Evolutionary conservation across 169 alveolate genomes (phyloP), one percentile per base, ranked within the genome.

Genomic region (Eimeria nieschulzi): DNA sequence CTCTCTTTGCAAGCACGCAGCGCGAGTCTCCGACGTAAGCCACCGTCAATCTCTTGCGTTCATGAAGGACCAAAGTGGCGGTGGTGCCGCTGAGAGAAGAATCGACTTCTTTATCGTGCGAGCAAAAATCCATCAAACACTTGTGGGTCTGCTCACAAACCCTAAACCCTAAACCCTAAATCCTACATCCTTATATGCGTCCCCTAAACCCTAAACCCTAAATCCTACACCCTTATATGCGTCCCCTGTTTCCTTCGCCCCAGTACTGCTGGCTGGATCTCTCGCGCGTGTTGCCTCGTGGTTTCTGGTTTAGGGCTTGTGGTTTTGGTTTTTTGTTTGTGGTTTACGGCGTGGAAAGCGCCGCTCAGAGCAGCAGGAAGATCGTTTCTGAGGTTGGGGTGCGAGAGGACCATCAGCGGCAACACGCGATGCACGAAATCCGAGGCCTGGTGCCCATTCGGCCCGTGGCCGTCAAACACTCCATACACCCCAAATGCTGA

Each of bases 381-480:
- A 68, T 76, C 83, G n/a, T 19, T 6, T 21, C 59, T 23, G 39
- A 79, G 70, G 55, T 9, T 3, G 12, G 33, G 54, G 55, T 78
- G 83, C 55, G 79, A 13, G 63, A 78, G 66, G 19, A 87, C 84
- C 59, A 83, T 54, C 33, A 7, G 33, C 83, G 97, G 97, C 92
- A 96, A 86, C 82, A 90, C 87, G 63, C 94, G 94, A 55, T 96
- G 98, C 19, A 96, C 97, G 90, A 93, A 97, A 78, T 90, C 91
- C 56, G 97, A 93, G 53, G 97, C 97, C 84, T 96, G 97, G 92
- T 97, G 98, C 17, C 98, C 98, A 93, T 91, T 95, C 9, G 98
- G 97, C 5, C 98, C 98, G 94, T 96, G 98, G 19, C 98, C 98
- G 90, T 97, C 98, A 88, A 97, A 97, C 54, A 97, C 98, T n/a